phyloP scores from a whole-genome alignment of 805 yeast genomes.

The Zygosaccharomyces bisporus region DNA sequence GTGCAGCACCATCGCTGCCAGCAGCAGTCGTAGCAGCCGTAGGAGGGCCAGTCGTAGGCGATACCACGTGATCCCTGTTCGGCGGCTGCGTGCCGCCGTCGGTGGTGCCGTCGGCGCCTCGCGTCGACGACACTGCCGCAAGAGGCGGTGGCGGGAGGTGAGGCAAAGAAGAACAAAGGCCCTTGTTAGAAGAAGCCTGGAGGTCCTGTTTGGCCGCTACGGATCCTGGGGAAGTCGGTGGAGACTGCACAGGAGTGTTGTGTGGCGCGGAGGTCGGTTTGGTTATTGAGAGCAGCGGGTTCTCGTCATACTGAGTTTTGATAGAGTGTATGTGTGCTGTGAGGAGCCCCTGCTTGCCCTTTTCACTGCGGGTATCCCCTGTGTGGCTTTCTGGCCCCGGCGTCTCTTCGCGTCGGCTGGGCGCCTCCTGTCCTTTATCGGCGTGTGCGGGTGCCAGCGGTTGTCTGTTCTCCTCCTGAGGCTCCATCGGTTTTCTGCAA shows the following conservation, averaged over 20 bases:
- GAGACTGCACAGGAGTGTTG: conserved; percentile 30
- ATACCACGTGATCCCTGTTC: conserved; percentile 10
- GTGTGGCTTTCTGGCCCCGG: not conserved
- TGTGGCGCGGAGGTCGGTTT: conserved; percentile 28
- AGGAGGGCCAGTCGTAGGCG: not conserved
- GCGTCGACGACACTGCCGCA: conserved; percentile 4
- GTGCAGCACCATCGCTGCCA: conserved; percentile 1
- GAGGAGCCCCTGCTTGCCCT: conserved; percentile 7
- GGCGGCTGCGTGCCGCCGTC: conserved; percentile 20
- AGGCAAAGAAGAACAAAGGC: conserved; percentile 2
- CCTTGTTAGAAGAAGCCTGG: not conserved
- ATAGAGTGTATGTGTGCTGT: conserved; percentile 17
- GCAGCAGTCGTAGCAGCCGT: conserved; percentile 3
- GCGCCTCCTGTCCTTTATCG: conserved; percentile 7
- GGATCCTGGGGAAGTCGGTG: conserved; percentile 14
- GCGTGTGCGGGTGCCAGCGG: conserved; percentile 5
- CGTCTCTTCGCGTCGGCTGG: conserved; percentile 9
- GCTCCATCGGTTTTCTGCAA: conserved; percentile 2
- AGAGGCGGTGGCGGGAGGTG: conserved; percentile 12
- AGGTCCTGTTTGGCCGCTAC: not conserved
- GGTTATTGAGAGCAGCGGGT: conserved; percentile 19
- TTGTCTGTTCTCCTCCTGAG: conserved; percentile 3
- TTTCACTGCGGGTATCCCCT: not conserved
- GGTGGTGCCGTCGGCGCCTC: conserved; percentile 9
- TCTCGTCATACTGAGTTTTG: conserved; percentile 19